Evolutionary conservation across 2,329 filamentous ascomycete species (phyloP), one percentile per base, ranked within the genome.

Genomic region (Curvularia eragrostidis): DNA sequence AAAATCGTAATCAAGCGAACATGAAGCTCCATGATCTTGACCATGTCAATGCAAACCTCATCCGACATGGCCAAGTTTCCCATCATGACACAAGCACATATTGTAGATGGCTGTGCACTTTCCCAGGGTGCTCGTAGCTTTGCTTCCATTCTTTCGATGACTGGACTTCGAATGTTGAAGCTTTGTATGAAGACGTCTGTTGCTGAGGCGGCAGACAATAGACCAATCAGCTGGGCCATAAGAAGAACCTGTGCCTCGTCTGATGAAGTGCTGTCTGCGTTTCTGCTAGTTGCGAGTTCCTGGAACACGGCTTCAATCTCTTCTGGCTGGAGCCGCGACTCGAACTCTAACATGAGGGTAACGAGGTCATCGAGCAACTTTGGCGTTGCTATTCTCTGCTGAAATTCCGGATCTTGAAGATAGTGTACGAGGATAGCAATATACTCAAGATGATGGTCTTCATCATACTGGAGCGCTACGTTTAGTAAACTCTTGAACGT

Each of bases 61-160:
- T 78, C 75, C 2, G 73, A 73, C 52, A 75, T 75, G 5, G 74
- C 74, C 26, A 77, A 54, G 42, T 78, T 78, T 3, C 75, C 76
- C n/a, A 78, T 69, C 44, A 75, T 72, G 38, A 77, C 70, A 51
- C 74, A 77, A 30, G 69, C 67, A 42, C 70, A 76, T 34, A 76
- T 71, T 1, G 65, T 70, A 5, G 68, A 73, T 38, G 71, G 74
- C 3, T 62, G 61, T 23, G 58, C 58, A 19, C 53, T 54, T 41
- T 53, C 52, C 46, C 54, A 56, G 34, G 62, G 47, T 15, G 62
- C 60, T 18, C 62, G 54, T 21, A 75, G 43, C 38, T 69, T 74
- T 3, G 70, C 61, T 42, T 62, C 67, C 10, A 75, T 47, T 30
- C 67, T 70, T 36, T 69, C 64, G 9, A 75, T 63, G 8, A 73